phyloP scores from a whole-genome alignment of 2,329 filamentous ascomycete species.

The Clonostachys chloroleuca region DNA sequence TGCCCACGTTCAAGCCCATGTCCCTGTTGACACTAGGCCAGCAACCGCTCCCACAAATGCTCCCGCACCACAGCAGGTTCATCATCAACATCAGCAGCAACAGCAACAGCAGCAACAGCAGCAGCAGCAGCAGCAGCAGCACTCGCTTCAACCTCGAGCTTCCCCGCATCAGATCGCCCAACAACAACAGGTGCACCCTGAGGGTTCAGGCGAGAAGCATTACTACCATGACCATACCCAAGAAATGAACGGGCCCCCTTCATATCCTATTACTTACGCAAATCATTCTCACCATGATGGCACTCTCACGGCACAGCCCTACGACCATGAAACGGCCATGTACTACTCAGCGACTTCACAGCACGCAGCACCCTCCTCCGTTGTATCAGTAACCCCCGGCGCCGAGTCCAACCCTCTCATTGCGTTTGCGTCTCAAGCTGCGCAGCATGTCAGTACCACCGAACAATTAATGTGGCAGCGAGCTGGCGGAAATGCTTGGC shows the following conservation, averaged over 20 bases:
- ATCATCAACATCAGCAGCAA: conserved; percentile 10
- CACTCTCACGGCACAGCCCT: conserved; percentile 8
- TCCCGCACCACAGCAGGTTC: background rate
- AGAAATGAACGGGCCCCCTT: conserved; percentile 14
- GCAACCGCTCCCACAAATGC: background rate
- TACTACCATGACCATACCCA: conserved; percentile 17
- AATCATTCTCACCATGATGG: conserved; percentile 15
- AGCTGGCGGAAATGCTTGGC: conserved; percentile 39
- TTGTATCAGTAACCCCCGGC: conserved; percentile 9
- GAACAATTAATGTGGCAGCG: conserved; percentile 26
- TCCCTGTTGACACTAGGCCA: too few species aligned
- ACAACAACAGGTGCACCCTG: too few species aligned
- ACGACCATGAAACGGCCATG: conserved; percentile 17
- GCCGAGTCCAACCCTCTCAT: conserved; percentile 28
- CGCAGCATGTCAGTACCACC: conserved; percentile 20
- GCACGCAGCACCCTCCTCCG: conserved; percentile 7
- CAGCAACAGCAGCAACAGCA: conserved; percentile 8
- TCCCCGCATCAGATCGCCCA: too few species aligned
- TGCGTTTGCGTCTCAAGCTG: conserved; percentile 30
- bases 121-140: conserved; percentile 28
- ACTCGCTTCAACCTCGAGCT: conserved; percentile 14
- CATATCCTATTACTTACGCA: conserved; percentile 23
- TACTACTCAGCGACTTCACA: conserved; percentile 18
- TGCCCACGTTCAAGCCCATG: too few species aligned
- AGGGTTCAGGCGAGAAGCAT: conserved; percentile 8